phyloP scores from a whole-genome alignment of 2,329 filamentous ascomycete genomes.

The Aspergillus aculeatinus region DNA sequence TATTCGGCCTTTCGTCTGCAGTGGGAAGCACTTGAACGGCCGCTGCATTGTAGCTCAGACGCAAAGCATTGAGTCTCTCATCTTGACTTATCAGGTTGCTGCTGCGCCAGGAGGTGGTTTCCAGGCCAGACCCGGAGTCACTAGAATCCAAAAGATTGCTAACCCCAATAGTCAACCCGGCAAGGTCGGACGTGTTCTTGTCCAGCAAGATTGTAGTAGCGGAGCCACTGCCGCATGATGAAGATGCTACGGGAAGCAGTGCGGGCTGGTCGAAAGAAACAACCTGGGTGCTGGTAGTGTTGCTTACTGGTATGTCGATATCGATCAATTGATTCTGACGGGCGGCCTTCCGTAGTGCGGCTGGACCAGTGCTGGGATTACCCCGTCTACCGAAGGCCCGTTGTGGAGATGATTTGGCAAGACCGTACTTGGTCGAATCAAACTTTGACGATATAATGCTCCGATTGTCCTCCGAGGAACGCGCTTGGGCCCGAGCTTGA shows the following conservation, averaged over 20 bases:
- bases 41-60: neutral
- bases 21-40: neutral
- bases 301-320: conserved; percentile 6
- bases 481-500: neutral
- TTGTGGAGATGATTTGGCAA: conserved; percentile 4
- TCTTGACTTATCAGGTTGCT: neutral
- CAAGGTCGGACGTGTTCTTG: conserved; percentile 6
- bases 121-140: neutral
- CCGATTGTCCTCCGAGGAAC: conserved; percentile 2
- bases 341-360: neutral
- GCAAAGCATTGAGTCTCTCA: conserved; percentile 4
- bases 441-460: conserved; percentile 11
- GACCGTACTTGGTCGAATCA: conserved; percentile 20
- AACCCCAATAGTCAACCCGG: conserved; percentile 9
- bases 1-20: neutral
- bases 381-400: neutral
- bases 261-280: conserved; percentile 21
- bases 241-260: conserved; percentile 15
- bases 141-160: neutral
- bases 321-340: conserved; percentile 17
- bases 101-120: neutral
- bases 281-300: neutral
- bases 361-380: neutral
- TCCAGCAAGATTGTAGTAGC: neutral
- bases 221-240: neutral